phyloP scores from a whole-genome alignment of 768 basidiomycete genomes.

The Lyophyllum semitale region DNA sequence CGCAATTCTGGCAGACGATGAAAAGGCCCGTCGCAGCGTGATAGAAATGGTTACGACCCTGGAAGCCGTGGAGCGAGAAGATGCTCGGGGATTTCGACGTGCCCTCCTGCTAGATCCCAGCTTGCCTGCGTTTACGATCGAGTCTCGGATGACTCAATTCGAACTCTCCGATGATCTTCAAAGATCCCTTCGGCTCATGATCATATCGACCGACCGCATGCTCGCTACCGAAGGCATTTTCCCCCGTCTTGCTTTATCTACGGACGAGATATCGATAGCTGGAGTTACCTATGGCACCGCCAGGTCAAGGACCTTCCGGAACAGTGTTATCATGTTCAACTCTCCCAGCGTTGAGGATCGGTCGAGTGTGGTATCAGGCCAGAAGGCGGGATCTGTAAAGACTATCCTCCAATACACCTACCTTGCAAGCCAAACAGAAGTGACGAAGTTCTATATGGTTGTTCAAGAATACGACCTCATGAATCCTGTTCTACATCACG shows the following conservation, averaged over 20 bases:
- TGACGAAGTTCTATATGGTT: background rate
- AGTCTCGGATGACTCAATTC: background rate
- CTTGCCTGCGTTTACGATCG: background rate
- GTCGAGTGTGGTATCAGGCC: background rate
- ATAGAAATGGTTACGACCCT: slow-evolving; percentile 1
- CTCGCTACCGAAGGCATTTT: background rate
- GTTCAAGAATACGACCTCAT: background rate
- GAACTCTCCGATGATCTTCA: background rate
- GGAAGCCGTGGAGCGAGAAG: slow-evolving; percentile 3
- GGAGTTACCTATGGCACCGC: slow-evolving; percentile 4
- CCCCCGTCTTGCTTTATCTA: no score
- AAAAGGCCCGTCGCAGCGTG: background rate
- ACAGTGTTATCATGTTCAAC: slow-evolving; percentile 7
- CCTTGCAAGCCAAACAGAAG: no score
- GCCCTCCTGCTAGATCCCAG: slow-evolving; percentile 8
- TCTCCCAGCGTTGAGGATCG: background rate
- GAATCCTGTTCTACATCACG: background rate
- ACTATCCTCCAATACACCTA: background rate
- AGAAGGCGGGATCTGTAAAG: no score
- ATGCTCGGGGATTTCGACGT: slow-evolving; percentile 11
- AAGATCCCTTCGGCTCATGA: background rate
- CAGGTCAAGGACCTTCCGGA: background rate
- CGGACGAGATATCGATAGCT: background rate
- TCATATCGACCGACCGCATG: background rate
- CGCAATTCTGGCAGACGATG: slow-evolving; percentile 9